A percentile compares a stretch with the other conserved stretches of the same genome.
Evolutionary conservation across 306 rosid genomes (phyloP).

Genomic region (Castanea sativa): DNA sequence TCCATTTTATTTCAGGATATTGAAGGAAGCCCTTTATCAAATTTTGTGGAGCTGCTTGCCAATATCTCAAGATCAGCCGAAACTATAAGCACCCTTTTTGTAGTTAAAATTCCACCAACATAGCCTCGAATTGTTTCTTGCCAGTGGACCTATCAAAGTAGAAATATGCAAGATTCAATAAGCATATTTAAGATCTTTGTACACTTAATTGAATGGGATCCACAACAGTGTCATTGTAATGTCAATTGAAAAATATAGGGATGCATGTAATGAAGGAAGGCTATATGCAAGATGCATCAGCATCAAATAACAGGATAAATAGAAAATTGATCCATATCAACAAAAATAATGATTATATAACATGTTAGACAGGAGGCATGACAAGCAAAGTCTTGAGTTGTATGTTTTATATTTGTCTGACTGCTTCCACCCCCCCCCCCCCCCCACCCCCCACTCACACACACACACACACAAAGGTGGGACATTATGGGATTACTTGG

Average conservation of each 20-base stretch:
- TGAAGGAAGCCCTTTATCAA: slow-evolving; percentile 94
- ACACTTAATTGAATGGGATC: slow-evolving; percentile 1
- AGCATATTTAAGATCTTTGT: slow-evolving; percentile 17
- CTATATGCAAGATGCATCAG: not conserved
- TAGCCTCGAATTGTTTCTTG: slow-evolving; percentile 93
- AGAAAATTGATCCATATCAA: not conserved
- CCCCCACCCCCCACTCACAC: no score
- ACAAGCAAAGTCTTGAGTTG: not conserved
- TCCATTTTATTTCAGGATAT: slow-evolving; percentile 59
- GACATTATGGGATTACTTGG: not conserved
- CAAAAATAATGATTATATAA: not conserved
- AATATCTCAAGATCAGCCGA: slow-evolving; percentile 81
- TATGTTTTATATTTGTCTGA: not conserved
- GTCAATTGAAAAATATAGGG: not conserved
- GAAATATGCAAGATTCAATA: slow-evolving; percentile 13
- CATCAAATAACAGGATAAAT: not conserved
- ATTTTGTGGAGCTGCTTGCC: slow-evolving; percentile 72
- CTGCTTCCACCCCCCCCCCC: no score
- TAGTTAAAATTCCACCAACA: slow-evolving; percentile 93
- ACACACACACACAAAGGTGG: not conserved
- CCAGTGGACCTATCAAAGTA: slow-evolving; percentile 83
- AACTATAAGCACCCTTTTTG: slow-evolving; percentile 83
- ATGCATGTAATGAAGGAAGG: not conserved
- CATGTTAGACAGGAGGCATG: not conserved
- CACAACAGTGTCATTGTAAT: slow-evolving; percentile 10